phyloP scores from a whole-genome alignment of 1,284 basidiomycete genomes.

The Stygiomarasmius scandens region DNA sequence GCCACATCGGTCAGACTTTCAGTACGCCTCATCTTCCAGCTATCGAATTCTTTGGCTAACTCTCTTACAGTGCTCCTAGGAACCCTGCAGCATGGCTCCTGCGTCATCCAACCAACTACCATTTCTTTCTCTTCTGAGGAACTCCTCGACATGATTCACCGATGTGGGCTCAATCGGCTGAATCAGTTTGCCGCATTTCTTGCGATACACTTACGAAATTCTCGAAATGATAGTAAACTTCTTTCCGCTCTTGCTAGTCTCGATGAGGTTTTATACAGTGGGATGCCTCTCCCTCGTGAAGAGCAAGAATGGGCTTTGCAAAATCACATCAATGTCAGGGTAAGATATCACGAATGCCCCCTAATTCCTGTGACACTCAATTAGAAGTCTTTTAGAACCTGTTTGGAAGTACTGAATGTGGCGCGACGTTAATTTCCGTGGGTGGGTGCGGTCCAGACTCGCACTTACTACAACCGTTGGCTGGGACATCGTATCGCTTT shows the following conservation, averaged over 20 bases:
- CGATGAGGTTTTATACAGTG: slow-evolving; percentile 64
- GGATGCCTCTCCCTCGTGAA: slow-evolving; percentile 60
- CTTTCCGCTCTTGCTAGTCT: slow-evolving; percentile 56
- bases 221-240: slow-evolving; percentile 63
- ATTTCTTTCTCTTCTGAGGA: slow-evolving; percentile 69
- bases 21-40: slow-evolving; percentile 45
- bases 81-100: slow-evolving; percentile 67
- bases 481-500: slow-evolving; percentile 61
- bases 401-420: slow-evolving; percentile 74
- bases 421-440: slow-evolving; percentile 61
- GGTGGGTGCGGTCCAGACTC: slow-evolving; percentile 47
- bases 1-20: slow-evolving; percentile 68
- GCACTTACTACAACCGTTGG: slow-evolving; percentile 54
- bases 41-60: slow-evolving; percentile 23
- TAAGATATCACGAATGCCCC: slow-evolving; percentile 30
- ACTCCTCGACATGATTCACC: slow-evolving; percentile 67
- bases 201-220: slow-evolving; percentile 58
- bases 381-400: slow-evolving; percentile 48
- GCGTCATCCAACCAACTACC: slow-evolving; percentile 67
- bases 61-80: slow-evolving; percentile 62
- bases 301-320: slow-evolving; percentile 67
- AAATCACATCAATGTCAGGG: slow-evolving; percentile 59
- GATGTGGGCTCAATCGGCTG: slow-evolving; percentile 68
- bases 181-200: slow-evolving; percentile 73
- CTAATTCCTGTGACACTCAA: neutral